Evolutionary conservation across 2,329 filamentous ascomycete genomes (phyloP).

Genomic region (Diaporthe sp.): DNA sequence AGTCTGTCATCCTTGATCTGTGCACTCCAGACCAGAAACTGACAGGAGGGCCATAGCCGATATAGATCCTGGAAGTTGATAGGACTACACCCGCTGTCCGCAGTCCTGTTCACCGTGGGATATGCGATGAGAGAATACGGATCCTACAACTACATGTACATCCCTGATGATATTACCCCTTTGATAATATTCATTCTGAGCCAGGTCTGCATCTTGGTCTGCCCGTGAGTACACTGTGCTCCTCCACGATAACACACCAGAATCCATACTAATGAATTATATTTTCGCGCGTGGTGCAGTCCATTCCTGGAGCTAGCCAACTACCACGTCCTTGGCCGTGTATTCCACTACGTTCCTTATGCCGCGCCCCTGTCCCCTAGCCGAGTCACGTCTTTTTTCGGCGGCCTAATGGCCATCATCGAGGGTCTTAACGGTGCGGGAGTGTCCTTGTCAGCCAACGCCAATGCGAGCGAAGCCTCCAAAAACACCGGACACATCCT

Average conservation of each 20-base stretch:
- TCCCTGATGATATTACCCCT: constrained; percentile 41
- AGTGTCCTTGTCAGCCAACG: constrained; percentile 62
- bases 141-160: constrained; percentile 61
- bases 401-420: constrained; percentile 58
- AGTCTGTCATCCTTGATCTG: constrained; percentile 37
- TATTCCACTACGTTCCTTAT: constrained; percentile 70
- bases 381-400: constrained; percentile 55
- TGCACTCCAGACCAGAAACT: background rate
- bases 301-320: constrained; percentile 66
- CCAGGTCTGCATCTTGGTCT: constrained; percentile 54
- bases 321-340: constrained; percentile 68
- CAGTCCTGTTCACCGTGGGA: constrained; percentile 64
- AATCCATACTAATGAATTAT: background rate
- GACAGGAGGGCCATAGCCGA: constrained; percentile 52
- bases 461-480: constrained; percentile 33
- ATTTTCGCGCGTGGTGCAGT: constrained; percentile 13
- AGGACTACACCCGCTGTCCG: constrained; percentile 64
- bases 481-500: constrained; percentile 48
- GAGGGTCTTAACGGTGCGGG: constrained; percentile 64
- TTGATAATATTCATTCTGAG: constrained; percentile 50
- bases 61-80: constrained; percentile 66
- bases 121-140: constrained; percentile 67
- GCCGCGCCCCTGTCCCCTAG: constrained; percentile 60
- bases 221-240: constrained; percentile 50
- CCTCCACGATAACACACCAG: accelerated